Evolutionary conservation across 2,329 filamentous ascomycete species (phyloP), one percentile per base, ranked within the genome.

Genomic region (Eurotiales sp.): DNA sequence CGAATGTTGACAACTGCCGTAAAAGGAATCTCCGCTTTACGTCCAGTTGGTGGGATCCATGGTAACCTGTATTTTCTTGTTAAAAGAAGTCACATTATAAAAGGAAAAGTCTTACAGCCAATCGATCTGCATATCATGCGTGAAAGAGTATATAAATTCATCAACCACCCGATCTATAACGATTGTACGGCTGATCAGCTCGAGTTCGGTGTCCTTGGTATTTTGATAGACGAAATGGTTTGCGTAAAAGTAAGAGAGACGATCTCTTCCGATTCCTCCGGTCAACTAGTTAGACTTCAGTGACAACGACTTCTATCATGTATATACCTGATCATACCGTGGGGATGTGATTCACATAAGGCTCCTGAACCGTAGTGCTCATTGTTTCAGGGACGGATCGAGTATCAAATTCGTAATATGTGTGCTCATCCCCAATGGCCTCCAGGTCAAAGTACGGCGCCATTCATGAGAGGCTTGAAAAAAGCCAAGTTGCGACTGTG

Each of bases 301-400:
- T 15, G 30, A 34, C 30, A 34, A 34, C 30, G 15, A 32, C 29
- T 32, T n/a, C 4, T 34, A 15, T 34, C 14, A 5, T n/a, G 6
- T 27, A 10, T 27, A 27, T 27, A 27, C 5, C 25, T n/a, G 22
- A 11, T 58, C 77, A 72, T 60, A 84, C 76, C 0, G 86, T 89
- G 0, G 86, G 84, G 2, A 90, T 75, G 61, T 90, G 85, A 61
- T 90, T 90, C 1, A 90, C 87, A 60, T 90, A 90, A 1, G 87
- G 87, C 64, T 89, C 82, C 43, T 84, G 76, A 1, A 90, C 86
- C 87, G 91, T 90, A 0, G 87, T 90, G n/a, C 76, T 76, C 87
- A 91, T 90, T 0, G 87, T 90, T 56, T 82, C 79, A 55, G 82
- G 82, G 0, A 88, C 86, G 2, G 80, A 81, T 12, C 86, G 77